phyloP scores from a whole-genome alignment of 805 yeast genomes.

The Millerago galiae region DNA sequence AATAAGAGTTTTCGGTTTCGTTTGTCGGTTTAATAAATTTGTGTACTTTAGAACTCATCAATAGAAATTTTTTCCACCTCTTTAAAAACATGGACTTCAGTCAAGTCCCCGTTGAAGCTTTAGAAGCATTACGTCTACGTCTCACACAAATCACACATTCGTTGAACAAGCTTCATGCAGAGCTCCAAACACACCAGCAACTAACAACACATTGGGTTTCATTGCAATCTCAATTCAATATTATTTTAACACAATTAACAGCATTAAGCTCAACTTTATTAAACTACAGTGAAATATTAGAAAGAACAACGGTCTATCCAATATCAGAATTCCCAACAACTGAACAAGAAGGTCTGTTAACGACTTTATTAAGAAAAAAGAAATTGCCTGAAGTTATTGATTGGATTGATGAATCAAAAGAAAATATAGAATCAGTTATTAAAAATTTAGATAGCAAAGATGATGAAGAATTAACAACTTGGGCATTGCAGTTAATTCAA shows the following conservation, averaged over 20 bases:
- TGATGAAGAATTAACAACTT: slow-evolving; percentile 64
- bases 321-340: slow-evolving; percentile 78
- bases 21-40: too few relatives aligned
- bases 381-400: slow-evolving; percentile 84
- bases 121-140: slow-evolving; percentile 58
- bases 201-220: slow-evolving; percentile 48
- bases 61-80: background rate
- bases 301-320: slow-evolving; percentile 75
- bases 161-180: slow-evolving; percentile 47
- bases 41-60: too few relatives aligned
- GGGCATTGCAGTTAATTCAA: slow-evolving; percentile 56
- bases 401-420: slow-evolving; percentile 58
- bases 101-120: slow-evolving; percentile 52
- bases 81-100: slow-evolving; percentile 23
- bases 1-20: too few relatives aligned
- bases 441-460: slow-evolving; percentile 20
- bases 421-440: slow-evolving; percentile 14
- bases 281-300: slow-evolving; percentile 50
- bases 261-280: slow-evolving; percentile 70
- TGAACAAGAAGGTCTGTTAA: slow-evolving; percentile 73
- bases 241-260: slow-evolving; percentile 73
- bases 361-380: slow-evolving; percentile 82
- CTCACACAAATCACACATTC: slow-evolving; percentile 58
- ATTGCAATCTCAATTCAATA: slow-evolving; percentile 78
- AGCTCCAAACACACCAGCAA: slow-evolving; percentile 37